A percentile compares a stretch with the other conserved stretches of the same genome.
These are phyloP conservation scores for Cyclocybe aegerita DNA, from an alignment of 768 basidiomycete genomes.

Conservation along the genomic window DNA sequence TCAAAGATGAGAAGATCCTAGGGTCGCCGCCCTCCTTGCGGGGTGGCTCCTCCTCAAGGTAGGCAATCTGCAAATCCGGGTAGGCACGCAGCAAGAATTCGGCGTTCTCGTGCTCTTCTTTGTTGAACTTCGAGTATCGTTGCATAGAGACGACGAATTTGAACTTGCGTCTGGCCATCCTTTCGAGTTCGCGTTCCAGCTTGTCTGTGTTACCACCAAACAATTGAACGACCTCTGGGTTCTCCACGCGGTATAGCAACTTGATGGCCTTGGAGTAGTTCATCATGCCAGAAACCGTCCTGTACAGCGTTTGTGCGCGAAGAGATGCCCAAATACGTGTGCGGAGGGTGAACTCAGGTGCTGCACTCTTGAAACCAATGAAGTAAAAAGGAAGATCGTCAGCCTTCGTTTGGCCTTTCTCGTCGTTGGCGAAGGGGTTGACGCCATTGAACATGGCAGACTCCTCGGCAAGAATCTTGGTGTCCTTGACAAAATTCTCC, in stretches of 20 bases:
- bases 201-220: conserved; percentile 98
- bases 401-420: conserved; percentile 81
- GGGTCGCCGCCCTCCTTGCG: conserved; percentile 95
- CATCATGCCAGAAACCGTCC: conserved; percentile 99
- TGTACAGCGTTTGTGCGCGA: conserved; percentile 96
- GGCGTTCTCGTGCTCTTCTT: conserved; percentile 98
- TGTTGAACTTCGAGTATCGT: conserved; percentile 98
- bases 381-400: conserved; percentile 98
- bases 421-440: conserved; percentile 65
- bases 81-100: conserved; percentile 97
- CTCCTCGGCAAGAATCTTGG: conserved; percentile 97
- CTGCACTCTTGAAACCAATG: conserved; percentile 98
- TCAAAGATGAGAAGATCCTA: conserved; percentile 91
- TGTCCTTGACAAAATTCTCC: conserved; percentile 99
- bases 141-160: conserved; percentile 99
- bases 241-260: conserved; percentile 97
- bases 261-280: conserved; percentile 99
- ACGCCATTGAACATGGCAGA: conserved; percentile 81
- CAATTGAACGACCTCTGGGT: conserved; percentile 96
- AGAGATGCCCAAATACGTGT: conserved; percentile 99
- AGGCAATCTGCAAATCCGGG: conserved; percentile 97
- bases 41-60: conserved; percentile 93
- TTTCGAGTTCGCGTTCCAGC: conserved; percentile 93
- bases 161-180: conserved; percentile 98
- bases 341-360: conserved; percentile 96